Conservation (phyloP, 768 basidiomycete species). For the Tubosaeta brunneosetosa region DNA sequence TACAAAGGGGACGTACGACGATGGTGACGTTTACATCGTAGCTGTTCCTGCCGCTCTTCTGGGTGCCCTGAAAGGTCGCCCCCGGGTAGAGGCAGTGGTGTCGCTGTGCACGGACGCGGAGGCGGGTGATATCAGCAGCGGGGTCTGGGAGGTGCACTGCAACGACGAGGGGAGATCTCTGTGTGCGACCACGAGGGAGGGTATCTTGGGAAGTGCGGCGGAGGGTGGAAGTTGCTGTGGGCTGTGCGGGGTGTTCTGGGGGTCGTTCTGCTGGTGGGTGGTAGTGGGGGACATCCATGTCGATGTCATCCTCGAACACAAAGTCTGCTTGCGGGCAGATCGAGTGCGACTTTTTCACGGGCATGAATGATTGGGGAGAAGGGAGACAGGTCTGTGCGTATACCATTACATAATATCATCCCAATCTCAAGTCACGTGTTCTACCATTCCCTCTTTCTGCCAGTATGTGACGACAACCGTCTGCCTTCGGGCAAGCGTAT, state of each 20-base stretch:
- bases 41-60: slow-evolving; percentile 89
- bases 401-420: not conserved
- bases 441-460: too few species aligned
- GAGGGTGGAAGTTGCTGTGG: slow-evolving; percentile 6
- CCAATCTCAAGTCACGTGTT: not conserved
- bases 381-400: slow-evolving; percentile 10
- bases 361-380: slow-evolving; percentile 23
- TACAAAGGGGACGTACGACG: slow-evolving; percentile 54
- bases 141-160: slow-evolving; percentile 42
- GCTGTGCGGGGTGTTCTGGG: slow-evolving; percentile 4
- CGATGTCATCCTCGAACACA: slow-evolving; percentile 35
- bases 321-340: slow-evolving; percentile 18
- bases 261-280: not conserved
- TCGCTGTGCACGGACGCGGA: slow-evolving; percentile 66
- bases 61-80: slow-evolving; percentile 83
- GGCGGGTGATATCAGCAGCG: slow-evolving; percentile 66
- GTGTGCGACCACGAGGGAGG: slow-evolving; percentile 7
- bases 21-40: slow-evolving; percentile 94
- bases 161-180: slow-evolving; percentile 3
- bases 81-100: slow-evolving; percentile 86
- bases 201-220: slow-evolving; percentile 19
- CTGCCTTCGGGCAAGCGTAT: not conserved
- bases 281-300: slow-evolving; percentile 23
- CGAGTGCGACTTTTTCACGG: slow-evolving; percentile 16
- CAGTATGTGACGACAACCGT: not conserved